phyloP scores from a whole-genome alignment of 768 basidiomycete species.

The Russula emetica region DNA sequence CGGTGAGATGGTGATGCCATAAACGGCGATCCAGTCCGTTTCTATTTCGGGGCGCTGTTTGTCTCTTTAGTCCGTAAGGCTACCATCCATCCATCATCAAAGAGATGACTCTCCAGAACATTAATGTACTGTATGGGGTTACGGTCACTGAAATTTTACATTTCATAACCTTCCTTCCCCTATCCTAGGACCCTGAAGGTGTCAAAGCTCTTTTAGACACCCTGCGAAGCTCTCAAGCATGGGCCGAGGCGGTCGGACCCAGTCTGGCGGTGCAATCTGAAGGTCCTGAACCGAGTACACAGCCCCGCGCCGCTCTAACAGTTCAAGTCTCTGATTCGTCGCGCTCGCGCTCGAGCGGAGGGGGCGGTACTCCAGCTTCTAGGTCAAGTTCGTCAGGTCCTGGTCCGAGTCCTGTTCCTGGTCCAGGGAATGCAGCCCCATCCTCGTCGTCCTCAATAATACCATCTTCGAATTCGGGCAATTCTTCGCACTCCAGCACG shows the following conservation, averaged over 20 bases:
- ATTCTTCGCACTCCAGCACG: conserved; percentile 15
- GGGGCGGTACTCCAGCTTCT: neutral
- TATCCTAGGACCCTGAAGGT: conserved; percentile 24
- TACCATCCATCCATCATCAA: neutral
- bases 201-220: conserved; percentile 70
- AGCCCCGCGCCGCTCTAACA: conserved; percentile 6
- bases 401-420: neutral
- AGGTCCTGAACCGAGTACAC: conserved; percentile 9
- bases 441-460: neutral
- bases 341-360: neutral
- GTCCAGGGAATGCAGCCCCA: neutral
- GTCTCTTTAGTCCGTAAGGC: neutral
- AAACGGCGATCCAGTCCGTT: conserved; percentile 5
- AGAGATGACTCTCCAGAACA: conserved; percentile 18
- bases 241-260: conserved; percentile 47
- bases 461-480: conserved; percentile 8
- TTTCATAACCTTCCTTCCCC: neutral
- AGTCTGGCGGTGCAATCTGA: conserved; percentile 4
- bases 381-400: neutral
- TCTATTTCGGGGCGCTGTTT: conserved; percentile 4
- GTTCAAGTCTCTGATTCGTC: conserved; percentile 9
- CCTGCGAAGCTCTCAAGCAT: conserved; percentile 62
- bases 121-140: conserved; percentile 20
- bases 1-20: neutral
- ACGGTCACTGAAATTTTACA: neutral